Percentiles rank a stretch among this genome's conserved stretches.
Conservation (phyloP, 768 basidiomycete genomes). For the Paxillus ammoniavirescens region DNA sequence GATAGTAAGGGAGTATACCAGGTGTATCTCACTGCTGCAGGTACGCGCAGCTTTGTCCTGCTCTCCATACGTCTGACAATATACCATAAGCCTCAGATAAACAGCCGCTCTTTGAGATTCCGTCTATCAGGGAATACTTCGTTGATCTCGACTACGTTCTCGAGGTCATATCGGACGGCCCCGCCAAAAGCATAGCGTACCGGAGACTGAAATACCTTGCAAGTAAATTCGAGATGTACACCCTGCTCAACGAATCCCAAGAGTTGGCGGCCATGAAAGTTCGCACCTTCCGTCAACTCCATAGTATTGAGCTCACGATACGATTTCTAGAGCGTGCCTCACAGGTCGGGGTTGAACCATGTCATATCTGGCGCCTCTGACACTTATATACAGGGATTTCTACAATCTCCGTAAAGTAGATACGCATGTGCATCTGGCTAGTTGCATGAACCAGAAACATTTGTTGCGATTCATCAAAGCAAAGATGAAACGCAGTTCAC, state of each 20-base stretch:
- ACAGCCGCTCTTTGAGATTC: slow-evolving; percentile 73
- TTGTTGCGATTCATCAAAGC: slow-evolving; percentile 96
- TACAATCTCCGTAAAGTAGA: slow-evolving; percentile 99
- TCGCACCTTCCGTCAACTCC: slow-evolving; percentile 15
- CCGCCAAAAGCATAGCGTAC: slow-evolving; percentile 94
- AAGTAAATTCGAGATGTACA: slow-evolving; percentile 94
- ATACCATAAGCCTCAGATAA: slow-evolving; percentile 28
- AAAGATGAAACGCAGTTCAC: slow-evolving; percentile 89
- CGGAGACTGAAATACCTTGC: slow-evolving; percentile 86
- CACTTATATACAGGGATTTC: slow-evolving; percentile 69
- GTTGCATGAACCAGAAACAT: slow-evolving; percentile 99
- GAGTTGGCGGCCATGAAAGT: slow-evolving; percentile 98
- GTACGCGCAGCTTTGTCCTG: slow-evolving; percentile 3
- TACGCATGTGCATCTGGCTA: slow-evolving; percentile 98
- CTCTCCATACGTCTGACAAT: neutral
- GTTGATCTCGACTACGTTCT: slow-evolving; percentile 92
- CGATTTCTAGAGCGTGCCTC: slow-evolving; percentile 26
- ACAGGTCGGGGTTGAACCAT: slow-evolving; percentile 21
- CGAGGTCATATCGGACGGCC: slow-evolving; percentile 89
- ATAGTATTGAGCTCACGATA: slow-evolving; percentile 4
- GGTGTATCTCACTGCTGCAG: slow-evolving; percentile 51
- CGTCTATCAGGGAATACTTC: slow-evolving; percentile 91
- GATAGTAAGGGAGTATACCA: slow-evolving; percentile 92
- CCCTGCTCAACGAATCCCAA: slow-evolving; percentile 87
- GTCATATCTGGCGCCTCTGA: slow-evolving; percentile 1